phyloP scores from a whole-genome alignment of 2,329 filamentous ascomycete species.

The Bipolaris gigantea region DNA sequence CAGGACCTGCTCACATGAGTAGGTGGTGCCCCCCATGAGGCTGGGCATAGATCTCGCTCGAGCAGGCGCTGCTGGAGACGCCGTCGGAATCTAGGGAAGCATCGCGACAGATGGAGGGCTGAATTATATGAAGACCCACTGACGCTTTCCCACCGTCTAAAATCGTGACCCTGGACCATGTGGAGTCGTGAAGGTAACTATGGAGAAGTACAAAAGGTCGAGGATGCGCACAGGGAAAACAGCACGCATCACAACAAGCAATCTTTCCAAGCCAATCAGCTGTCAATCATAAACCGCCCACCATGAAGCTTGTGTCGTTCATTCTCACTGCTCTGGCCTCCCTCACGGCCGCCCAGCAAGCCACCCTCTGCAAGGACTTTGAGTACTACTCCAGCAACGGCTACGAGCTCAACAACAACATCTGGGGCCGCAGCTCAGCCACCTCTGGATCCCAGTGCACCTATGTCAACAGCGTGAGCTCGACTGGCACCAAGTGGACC shows the following conservation, averaged over 20 bases:
- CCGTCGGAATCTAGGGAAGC: constrained; percentile 12
- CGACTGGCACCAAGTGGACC: constrained; percentile 20
- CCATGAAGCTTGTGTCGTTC: constrained; percentile 10
- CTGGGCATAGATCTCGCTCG: not conserved
- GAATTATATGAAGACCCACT: constrained; percentile 10
- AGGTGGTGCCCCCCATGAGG: not conserved
- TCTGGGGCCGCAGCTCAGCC: constrained; percentile 24
- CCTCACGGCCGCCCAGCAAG: constrained; percentile 4
- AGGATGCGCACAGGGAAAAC: not conserved
- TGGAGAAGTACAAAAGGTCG: constrained; percentile 5
- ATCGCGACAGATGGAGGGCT: constrained; percentile 4
- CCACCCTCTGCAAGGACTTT: constrained; percentile 24
- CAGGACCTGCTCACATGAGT: constrained; percentile 3
- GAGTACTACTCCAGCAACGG: constrained; percentile 24
- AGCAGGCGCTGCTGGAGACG: not conserved
- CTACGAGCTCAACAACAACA: constrained; percentile 32
- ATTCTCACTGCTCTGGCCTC: constrained; percentile 9
- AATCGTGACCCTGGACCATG: constrained; percentile 1
- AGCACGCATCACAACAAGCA: not conserved
- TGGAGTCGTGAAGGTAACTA: not conserved
- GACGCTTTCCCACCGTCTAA: constrained; percentile 8
- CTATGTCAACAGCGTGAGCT: constrained; percentile 20
- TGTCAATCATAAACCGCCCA: not conserved
- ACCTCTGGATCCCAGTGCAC: constrained; percentile 24
- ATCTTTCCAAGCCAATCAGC: not conserved